Evolutionary conservation across 768 basidiomycete genomes (phyloP).

Genomic region (Lanmaoa rubissima): DNA sequence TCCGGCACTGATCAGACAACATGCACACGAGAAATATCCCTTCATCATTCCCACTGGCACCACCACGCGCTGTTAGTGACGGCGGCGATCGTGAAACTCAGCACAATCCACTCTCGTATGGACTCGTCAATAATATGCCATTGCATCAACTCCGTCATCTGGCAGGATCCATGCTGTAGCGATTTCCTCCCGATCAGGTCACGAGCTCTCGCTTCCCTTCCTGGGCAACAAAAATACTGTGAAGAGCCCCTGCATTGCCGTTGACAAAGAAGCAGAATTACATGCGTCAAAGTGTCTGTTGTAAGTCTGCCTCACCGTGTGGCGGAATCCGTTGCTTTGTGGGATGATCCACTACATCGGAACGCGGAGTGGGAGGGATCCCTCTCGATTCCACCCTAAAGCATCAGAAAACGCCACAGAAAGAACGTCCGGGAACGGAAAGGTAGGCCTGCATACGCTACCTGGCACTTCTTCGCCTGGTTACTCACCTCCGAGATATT

Average conservation of each 20-base stretch:
- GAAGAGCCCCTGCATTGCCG: conserved; percentile 22
- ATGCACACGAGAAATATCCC: too few relatives aligned
- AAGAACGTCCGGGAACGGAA: too few relatives aligned
- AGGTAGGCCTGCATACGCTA: too few relatives aligned
- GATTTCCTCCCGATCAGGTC: conserved; percentile 7
- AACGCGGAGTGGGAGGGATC: not conserved
- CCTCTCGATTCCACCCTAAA: not conserved
- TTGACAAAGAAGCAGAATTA: conserved; percentile 36
- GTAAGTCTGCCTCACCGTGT: conserved; percentile 27
- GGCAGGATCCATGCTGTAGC: conserved; percentile 29
- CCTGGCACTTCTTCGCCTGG: too few relatives aligned
- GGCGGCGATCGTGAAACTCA: not conserved
- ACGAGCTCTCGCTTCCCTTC: conserved; percentile 18
- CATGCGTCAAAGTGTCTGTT: conserved; percentile 29
- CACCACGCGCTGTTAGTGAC: not conserved
- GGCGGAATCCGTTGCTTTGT: conserved; percentile 27
- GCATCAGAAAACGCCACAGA: not conserved
- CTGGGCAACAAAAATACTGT: conserved; percentile 16
- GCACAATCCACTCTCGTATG: not conserved
- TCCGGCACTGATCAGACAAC: too few relatives aligned
- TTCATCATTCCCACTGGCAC: not conserved
- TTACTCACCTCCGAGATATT: too few relatives aligned
- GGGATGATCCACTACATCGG: conserved; percentile 14
- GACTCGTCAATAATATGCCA: not conserved
- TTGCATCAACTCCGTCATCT: not conserved